These are phyloP conservation scores for Fusarium sp. DNA, from an alignment of 2,329 filamentous ascomycete genomes.

Conservation along the genomic window DNA sequence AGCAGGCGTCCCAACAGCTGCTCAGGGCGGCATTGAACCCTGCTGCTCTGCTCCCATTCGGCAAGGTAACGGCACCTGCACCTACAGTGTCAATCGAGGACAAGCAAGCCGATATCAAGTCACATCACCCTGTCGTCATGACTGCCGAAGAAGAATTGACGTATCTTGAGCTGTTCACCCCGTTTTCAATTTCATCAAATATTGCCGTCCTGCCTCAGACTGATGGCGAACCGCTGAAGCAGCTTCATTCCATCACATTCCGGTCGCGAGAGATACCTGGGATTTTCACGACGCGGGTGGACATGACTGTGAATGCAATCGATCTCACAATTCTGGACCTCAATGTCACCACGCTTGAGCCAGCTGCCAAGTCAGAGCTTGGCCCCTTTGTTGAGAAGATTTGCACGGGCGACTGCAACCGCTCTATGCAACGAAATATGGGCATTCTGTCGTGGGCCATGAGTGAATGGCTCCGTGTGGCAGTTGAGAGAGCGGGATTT, in stretches of 20 bases:
- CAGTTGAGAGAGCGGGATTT: slow-evolving; percentile 72
- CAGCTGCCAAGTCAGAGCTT: slow-evolving; percentile 72
- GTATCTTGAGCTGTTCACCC: slow-evolving; percentile 80
- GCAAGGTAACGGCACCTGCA: slow-evolving; percentile 52
- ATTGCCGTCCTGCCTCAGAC: slow-evolving; percentile 62
- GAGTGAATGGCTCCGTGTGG: slow-evolving; percentile 76
- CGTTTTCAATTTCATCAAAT: slow-evolving; percentile 73
- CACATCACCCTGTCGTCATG: slow-evolving; percentile 77
- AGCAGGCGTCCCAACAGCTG: slow-evolving; percentile 57
- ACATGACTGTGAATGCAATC: slow-evolving; percentile 72
- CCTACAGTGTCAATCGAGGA: slow-evolving; percentile 43
- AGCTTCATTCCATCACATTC: slow-evolving; percentile 71
- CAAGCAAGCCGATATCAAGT: slow-evolving; percentile 63
- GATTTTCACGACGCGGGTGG: slow-evolving; percentile 71
- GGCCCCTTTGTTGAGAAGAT: slow-evolving; percentile 66
- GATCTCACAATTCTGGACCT: slow-evolving; percentile 68
- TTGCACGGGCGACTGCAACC: slow-evolving; percentile 56
- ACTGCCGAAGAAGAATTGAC: slow-evolving; percentile 76
- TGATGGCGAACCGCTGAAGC: slow-evolving; percentile 58
- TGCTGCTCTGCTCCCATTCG: slow-evolving; percentile 67
- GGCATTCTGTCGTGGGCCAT: slow-evolving; percentile 77
- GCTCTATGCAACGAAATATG: slow-evolving; percentile 70
- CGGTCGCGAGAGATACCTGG: slow-evolving; percentile 59
- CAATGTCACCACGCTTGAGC: slow-evolving; percentile 69
- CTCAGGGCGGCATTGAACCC: slow-evolving; percentile 67